Evolutionary conservation across 1,284 basidiomycete genomes (phyloP), one percentile per base, ranked within the genome.

Genomic region (Boletellus dicymbophilus): DNA sequence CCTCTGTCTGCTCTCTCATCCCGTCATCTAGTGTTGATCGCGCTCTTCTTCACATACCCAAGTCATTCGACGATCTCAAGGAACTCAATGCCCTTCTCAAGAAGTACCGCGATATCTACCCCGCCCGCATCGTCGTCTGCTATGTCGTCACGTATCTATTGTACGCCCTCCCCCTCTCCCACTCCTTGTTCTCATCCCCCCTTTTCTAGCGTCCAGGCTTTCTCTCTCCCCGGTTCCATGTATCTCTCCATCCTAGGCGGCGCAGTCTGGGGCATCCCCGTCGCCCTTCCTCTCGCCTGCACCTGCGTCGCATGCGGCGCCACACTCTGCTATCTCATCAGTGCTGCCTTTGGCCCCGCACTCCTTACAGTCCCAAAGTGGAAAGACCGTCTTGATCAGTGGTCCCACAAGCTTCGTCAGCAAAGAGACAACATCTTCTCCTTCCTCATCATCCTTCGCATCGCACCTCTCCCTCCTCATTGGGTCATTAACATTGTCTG

Each of bases 161-260:
- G 93, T 95, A 61, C 50, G 82, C 76, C 44, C 25, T 39, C 20
- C 42, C 16, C 34, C 11, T 20, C 9, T 33, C 10, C 13, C 37
- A 31, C 37, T 21, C 7, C 55, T 6, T 12, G 16, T 37, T 21
- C 52, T 67, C 39, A 57, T 59, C n/a, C 50, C 59, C 54, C 44
- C 41, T 45, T 4, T 15, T 34, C 9, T 66, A 95, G 93, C 71
- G 79, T 98, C 5, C 96, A 99, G 76, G 93, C 95, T 0, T 99
- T 98, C 71, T 95, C 93, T 3, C 80, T 99, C 6, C 96, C 96
- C 0, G 96, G 96, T 0, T 96, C 93, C 21, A 98, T 98, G 95
- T 99, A 99, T 68, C 83, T 99, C 53, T 94, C 93, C 44, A 98
- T 98, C 64, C 84, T 98, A 9, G 95, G 92, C 13, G 96, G 96